Conservation (phyloP, 2,329 filamentous ascomycete genomes). For the Monosporascus sp. region DNA sequence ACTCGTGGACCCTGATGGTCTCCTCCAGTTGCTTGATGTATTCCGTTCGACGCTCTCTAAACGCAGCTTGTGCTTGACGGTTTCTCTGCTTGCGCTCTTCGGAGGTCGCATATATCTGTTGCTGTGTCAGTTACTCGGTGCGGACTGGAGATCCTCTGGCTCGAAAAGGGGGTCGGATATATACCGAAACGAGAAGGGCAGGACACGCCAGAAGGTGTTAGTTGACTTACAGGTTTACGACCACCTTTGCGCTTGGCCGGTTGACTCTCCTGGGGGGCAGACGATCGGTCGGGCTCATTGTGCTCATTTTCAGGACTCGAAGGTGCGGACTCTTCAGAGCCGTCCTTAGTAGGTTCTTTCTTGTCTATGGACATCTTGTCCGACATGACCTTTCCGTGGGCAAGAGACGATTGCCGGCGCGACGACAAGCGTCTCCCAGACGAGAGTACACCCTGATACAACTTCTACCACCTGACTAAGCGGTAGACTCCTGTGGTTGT, state of each 20-base stretch:
- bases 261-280: constrained; percentile 45
- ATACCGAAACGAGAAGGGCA: not conserved
- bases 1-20: constrained; percentile 95
- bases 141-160: not conserved
- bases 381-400: constrained; percentile 47
- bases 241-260: constrained; percentile 94
- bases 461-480: not conserved
- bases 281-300: constrained; percentile 21
- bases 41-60: constrained; percentile 92
- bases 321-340: constrained; percentile 56
- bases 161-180: not conserved
- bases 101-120: constrained; percentile 93
- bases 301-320: constrained; percentile 56
- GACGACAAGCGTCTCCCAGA: constrained; percentile 35
- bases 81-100: constrained; percentile 98
- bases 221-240: constrained; percentile 76
- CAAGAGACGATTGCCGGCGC: constrained; percentile 34
- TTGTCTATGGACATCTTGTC: constrained; percentile 64
- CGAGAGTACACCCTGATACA: constrained; percentile 1
- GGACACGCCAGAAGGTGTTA: constrained; percentile 2
- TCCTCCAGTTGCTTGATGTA: constrained; percentile 99
- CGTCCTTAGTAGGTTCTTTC: constrained; percentile 51
- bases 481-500: not conserved
- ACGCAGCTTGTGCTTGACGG: constrained; percentile 92
- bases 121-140: constrained; percentile 9